Base-by-base conservation (phyloP, 805 yeast genomes). In the Metschnikowia lochheadii region DNA sequence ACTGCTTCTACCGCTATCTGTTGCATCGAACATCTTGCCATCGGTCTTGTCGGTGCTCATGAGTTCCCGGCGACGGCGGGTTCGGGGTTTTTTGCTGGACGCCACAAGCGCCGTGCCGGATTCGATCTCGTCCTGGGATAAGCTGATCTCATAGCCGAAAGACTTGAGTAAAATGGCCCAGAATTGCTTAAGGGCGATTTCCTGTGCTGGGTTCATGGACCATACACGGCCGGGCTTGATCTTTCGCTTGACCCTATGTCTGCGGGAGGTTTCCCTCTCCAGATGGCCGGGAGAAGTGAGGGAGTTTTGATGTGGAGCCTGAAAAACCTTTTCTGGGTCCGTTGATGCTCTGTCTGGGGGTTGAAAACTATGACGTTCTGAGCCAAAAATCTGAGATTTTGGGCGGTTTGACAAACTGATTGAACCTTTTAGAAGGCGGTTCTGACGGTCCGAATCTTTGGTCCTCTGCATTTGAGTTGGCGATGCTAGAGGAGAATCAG, bases 161-260 rank as follows among this genome's bases (percentile, higher is more conserved):
- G 46, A 47, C 44, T 52, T 54, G 36, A 54, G 42, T 18, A 54
- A 48, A 14, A 42, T 40, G 8, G 56, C 56, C 57, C 57, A 54
- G 15, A 54, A 45, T n/a, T 50, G 51, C 35, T 54, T 54, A 18
- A 54, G 48, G 11, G 56, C 54, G 10, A 54, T 36, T 33, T 54
- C 57, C 44, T 54, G 55, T 26, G n/a, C 31, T 35, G 29, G n/a
- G 17, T 13, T 39, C 45, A 53, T 37, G 11, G 49, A 45, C 56
- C 56, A 53, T 17, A 50, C 43, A 7, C 56, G 42, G 3, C 46
- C 54, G 14, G 46, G 51, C 13, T 44, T 37, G 29, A 33, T n/a
- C 4, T 29, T 23, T 11, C 46, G 40, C 21, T 34, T 33, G 15
- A 43, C 46, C 17, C 33, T 20, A 18, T n/a, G 46, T 13, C 32